These are phyloP conservation scores for Citrus hindsii DNA, from an alignment of 345 rosid species.

Conservation along the genomic window DNA sequence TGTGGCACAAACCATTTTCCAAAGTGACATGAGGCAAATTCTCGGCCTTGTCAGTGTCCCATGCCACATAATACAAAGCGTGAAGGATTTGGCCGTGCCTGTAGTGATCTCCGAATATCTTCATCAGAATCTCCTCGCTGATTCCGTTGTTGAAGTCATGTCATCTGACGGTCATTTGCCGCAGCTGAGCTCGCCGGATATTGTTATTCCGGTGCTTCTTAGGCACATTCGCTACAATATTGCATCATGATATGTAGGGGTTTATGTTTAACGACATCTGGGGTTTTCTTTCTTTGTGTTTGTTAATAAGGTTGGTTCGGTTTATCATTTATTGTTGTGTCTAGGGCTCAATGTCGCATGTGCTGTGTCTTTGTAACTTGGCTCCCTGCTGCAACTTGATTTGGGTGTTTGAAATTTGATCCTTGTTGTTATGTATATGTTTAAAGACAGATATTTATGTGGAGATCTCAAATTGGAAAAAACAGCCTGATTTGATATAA, in stretches of 20 bases:
- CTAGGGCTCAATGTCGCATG: not conserved
- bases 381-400: not conserved
- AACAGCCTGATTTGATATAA: no score
- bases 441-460: not conserved
- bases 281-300: not conserved
- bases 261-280: not conserved
- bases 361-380: not conserved
- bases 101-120: slow-evolving; percentile 74
- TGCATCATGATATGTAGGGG: slow-evolving; percentile 17
- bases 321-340: not conserved
- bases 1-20: slow-evolving; percentile 68
- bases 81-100: slow-evolving; percentile 87
- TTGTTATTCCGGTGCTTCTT: slow-evolving; percentile 67
- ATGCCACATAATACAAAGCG: slow-evolving; percentile 82
- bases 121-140: slow-evolving; percentile 57
- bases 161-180: slow-evolving; percentile 88
- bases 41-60: slow-evolving; percentile 61
- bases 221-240: slow-evolving; percentile 72
- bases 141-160: slow-evolving; percentile 80
- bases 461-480: no score
- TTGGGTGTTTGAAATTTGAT: not conserved
- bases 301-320: not conserved
- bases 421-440: not conserved
- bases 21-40: slow-evolving; percentile 67
- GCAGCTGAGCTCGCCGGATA: slow-evolving; percentile 89